Evolutionary conservation across 441 rosid species (phyloP).

Genomic region (Populus hybrid): DNA sequence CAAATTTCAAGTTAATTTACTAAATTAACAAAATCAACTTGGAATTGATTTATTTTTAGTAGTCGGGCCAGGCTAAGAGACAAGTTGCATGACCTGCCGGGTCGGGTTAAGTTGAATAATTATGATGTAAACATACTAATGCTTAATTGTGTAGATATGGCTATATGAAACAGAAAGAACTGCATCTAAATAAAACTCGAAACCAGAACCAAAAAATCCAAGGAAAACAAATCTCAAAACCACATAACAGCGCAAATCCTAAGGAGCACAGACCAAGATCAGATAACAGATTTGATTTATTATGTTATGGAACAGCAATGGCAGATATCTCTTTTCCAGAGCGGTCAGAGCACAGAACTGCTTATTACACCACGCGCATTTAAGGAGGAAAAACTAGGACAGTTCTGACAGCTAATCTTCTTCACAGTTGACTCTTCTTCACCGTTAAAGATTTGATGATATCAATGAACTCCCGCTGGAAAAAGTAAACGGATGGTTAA

Average conservation of each 20-base stretch:
- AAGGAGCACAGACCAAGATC: not conserved
- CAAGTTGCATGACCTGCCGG: no score
- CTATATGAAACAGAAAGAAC: no score
- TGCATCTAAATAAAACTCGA: not conserved
- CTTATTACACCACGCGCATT: not conserved
- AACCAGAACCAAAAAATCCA: not conserved
- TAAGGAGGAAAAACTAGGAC: not conserved
- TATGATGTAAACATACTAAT: no score
- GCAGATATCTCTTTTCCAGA: not conserved
- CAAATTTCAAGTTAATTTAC: no score
- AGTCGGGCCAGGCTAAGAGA: no score
- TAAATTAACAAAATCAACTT: no score
- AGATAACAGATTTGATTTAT: not conserved
- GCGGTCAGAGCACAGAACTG: not conserved
- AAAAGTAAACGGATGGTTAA: not conserved
- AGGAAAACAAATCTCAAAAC: not conserved
- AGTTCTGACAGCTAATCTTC: not conserved
- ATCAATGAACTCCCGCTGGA: constrained; percentile 62
- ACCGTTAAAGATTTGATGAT: constrained; percentile 55
- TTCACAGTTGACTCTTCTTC: constrained; percentile 29
- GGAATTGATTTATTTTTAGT: no score
- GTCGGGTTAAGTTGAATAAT: no score
- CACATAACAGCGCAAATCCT: no score
- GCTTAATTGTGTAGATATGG: no score
- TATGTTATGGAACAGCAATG: not conserved